These are phyloP conservation scores for Angomonas ambiguus DNA, from an alignment of 208 protist species.

Conservation along the genomic window DNA sequence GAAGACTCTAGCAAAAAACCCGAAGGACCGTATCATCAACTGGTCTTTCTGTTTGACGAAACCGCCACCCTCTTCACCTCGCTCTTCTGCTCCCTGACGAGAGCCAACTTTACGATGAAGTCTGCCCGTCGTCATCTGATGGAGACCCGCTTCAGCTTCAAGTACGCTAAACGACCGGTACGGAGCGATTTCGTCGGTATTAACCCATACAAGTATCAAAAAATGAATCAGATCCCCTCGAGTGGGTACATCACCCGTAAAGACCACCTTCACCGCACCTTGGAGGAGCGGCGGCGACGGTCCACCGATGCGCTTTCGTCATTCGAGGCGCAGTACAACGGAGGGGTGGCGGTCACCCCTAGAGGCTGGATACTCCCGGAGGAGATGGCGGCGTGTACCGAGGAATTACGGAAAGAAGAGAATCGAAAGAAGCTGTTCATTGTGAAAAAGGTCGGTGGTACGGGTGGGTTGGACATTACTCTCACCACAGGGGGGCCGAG, in stretches of 20 bases:
- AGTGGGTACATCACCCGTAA: conserved; percentile 81
- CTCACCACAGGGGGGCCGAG: conserved; percentile 26
- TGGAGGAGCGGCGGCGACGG: conserved; percentile 24
- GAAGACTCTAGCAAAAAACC: neutral
- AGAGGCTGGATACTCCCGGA: conserved; percentile 43
- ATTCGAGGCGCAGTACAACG: conserved; percentile 6
- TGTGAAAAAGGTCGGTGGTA: conserved; percentile 55
- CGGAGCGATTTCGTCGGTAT: conserved; percentile 43
- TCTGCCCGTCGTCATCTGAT: conserved; percentile 23
- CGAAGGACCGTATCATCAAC: neutral
- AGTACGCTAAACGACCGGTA: conserved; percentile 61
- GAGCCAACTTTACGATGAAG: conserved; percentile 39
- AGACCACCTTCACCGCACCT: conserved; percentile 57
- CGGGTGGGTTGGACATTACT: conserved; percentile 67
- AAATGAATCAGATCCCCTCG: conserved; percentile 89
- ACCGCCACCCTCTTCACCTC: conserved; percentile 53
- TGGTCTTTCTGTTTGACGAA: conserved; percentile 42
- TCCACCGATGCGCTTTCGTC: conserved; percentile 16
- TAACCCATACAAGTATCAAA: conserved; percentile 36
- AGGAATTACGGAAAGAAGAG: conserved; percentile 17
- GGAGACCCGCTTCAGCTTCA: conserved; percentile 42
- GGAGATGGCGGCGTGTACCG: conserved; percentile 26
- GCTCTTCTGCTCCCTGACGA: conserved; percentile 40
- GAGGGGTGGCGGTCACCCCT: conserved; percentile 42
- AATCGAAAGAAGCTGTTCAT: conserved; percentile 62